A percentile compares a stretch with the other conserved stretches of the same genome.
Conservation (phyloP, 225 moss, liverwort and hornwort species). For the Pleurozium schreberi region DNA sequence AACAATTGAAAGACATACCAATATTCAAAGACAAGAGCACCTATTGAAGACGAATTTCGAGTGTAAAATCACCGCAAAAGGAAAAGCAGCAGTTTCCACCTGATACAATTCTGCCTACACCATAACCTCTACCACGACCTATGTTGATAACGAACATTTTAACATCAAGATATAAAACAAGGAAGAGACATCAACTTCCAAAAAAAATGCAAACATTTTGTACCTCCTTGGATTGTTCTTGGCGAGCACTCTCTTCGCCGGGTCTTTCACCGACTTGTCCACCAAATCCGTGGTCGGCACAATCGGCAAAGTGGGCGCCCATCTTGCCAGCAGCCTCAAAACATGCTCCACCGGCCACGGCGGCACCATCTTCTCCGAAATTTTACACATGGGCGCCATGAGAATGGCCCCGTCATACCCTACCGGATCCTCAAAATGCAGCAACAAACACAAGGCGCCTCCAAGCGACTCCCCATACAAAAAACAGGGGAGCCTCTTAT, state of each 20-base stretch:
- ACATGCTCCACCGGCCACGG: slow-evolving; percentile 55
- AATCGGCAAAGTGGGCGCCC: slow-evolving; percentile 77
- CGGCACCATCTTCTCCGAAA: slow-evolving; percentile 79
- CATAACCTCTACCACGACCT: background rate
- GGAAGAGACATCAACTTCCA: background rate
- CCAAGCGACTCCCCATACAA: slow-evolving; percentile 89
- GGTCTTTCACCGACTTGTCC: slow-evolving; percentile 68
- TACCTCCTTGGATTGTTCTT: slow-evolving; percentile 63
- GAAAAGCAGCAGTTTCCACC: background rate
- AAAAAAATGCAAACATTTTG: too few species aligned
- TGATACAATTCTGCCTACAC: background rate
- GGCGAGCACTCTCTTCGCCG: slow-evolving; percentile 67
- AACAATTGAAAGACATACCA: background rate
- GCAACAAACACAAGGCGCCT: slow-evolving; percentile 67
- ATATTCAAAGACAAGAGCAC: background rate
- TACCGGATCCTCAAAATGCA: slow-evolving; percentile 61
- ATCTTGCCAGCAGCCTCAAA: slow-evolving; percentile 39
- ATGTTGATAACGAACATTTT: background rate
- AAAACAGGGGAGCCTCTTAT: slow-evolving; percentile 37
- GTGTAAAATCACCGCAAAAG: background rate
- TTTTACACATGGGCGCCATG: slow-evolving; percentile 92
- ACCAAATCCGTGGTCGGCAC: slow-evolving; percentile 72
- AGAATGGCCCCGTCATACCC: slow-evolving; percentile 76
- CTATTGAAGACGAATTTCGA: background rate
- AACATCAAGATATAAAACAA: background rate